Percentiles rank a stretch among this genome's conserved stretches.
These are phyloP conservation scores for Trichoderma sp. DNA, from an alignment of 2,329 filamentous ascomycete species.

Conservation along the genomic window DNA sequence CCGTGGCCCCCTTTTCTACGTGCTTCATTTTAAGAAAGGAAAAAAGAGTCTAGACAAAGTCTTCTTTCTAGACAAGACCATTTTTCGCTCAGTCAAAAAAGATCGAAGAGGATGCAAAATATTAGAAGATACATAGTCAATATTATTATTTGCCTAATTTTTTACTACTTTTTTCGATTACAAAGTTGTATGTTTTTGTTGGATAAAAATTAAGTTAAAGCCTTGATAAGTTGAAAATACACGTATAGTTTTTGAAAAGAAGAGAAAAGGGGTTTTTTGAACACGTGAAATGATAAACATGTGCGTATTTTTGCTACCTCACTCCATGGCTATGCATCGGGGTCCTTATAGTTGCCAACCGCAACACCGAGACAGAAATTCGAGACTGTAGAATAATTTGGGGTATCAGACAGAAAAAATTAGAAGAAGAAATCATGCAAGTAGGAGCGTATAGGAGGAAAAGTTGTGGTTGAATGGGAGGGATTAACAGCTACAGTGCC, in stretches of 20 bases:
- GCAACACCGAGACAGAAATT: constrained; percentile 10
- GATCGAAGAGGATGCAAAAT: not conserved
- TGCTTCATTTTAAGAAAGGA: not conserved
- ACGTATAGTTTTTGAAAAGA: not conserved
- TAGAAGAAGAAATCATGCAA: not conserved
- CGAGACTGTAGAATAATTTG: constrained; percentile 6
- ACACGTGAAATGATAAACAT: constrained; percentile 19
- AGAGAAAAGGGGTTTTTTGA: not conserved
- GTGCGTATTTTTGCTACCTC: constrained; percentile 21
- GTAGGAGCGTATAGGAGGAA: not conserved
- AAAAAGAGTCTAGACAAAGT: not conserved
- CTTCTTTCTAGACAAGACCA: not conserved
- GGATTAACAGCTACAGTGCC: not conserved
- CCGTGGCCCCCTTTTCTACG: not conserved
- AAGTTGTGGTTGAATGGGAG: not conserved
- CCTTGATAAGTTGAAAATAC: not conserved
- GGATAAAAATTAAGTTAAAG: not conserved
- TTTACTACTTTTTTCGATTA: not conserved
- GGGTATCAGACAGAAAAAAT: constrained; percentile 19
- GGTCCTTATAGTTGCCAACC: not conserved
- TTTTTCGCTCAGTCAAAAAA: not conserved
- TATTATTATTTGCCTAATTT: not conserved
- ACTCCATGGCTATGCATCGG: constrained; percentile 27
- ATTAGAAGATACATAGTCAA: not conserved
- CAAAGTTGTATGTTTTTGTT: not conserved